Base-by-base conservation (phyloP, 805 yeast species). In the Ogataea siamensis region DNA sequence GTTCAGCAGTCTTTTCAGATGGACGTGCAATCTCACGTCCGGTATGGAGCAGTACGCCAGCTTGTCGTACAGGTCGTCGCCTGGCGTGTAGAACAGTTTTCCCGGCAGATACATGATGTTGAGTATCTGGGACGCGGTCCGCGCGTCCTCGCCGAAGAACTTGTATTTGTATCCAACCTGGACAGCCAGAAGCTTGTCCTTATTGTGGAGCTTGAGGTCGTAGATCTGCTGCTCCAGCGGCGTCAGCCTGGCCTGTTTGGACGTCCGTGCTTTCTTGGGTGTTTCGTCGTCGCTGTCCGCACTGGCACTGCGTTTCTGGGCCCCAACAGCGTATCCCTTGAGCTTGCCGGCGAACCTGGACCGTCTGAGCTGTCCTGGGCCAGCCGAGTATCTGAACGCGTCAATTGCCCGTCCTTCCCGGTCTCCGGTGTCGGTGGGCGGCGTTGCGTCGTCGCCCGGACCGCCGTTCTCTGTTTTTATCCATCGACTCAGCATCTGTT, bases 91-190 rank as follows among this genome's bases (percentile, higher is more conserved):
- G 2, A 71, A 65, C 22, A 74, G 50, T 55, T 80, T 77, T 0
- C 95, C 96, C 0, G 84, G 83, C 0, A 86, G 68, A 15, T 83
- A 66, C 77, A 79, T 80, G 28, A 86, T 83, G 43, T 83, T 79
- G 22, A 88, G 60, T 9, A 82, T 70, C 32, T 70, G 64, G 9
- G 94, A 72, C 0, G 82, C 96, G 4, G 66, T 63, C 10, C 67
- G 70, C 0, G 98, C 97, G 62, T 91, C 97, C 38, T 79, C 72
- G 0, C 95, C 96, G 57, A 77, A 87, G 44, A 89, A 80, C 53
- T 85, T 86, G 63, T 79, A 93, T 59, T 87, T 88, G 64, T 91
- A 93, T 0, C 99, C 99, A 3, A 86, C 94, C 57, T 93, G 93
- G 17, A 91, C 71, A 0, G 93, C 80, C 7, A 93, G 64, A 2